Evolutionary conservation across 441 rosid genomes (phyloP).

Genomic region (Geranium incanum): DNA sequence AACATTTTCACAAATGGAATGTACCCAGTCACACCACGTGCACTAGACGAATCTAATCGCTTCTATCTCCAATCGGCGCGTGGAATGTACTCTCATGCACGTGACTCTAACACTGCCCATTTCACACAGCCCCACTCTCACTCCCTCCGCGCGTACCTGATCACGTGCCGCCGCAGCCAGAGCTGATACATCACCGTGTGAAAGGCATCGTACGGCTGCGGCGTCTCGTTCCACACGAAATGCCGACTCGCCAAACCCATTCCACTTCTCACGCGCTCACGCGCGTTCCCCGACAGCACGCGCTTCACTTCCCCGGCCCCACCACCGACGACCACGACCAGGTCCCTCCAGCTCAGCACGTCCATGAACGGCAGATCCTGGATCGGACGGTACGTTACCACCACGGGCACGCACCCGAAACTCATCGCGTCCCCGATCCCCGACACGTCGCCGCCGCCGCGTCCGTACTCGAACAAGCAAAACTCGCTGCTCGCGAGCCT

Average conservation of each 20-base stretch:
- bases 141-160: slow-evolving; percentile 35
- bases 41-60: too few species aligned
- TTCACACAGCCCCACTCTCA: background rate
- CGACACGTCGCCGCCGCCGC: slow-evolving; percentile 26
- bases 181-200: slow-evolving; percentile 48
- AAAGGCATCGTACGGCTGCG: slow-evolving; percentile 46
- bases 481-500: slow-evolving; percentile 32
- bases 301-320: slow-evolving; percentile 29
- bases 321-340: slow-evolving; percentile 38
- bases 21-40: too few species aligned
- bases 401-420: slow-evolving; percentile 44
- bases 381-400: slow-evolving; percentile 47
- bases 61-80: too few species aligned
- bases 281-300: slow-evolving; percentile 22
- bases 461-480: slow-evolving; percentile 41
- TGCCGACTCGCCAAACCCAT: slow-evolving; percentile 34
- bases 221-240: slow-evolving; percentile 40
- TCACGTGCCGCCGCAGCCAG: slow-evolving; percentile 47
- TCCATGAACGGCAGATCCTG: slow-evolving; percentile 51
- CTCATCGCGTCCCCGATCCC: slow-evolving; percentile 38
- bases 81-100: too few species aligned
- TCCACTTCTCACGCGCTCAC: slow-evolving; percentile 23
- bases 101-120: too few species aligned
- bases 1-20: too few species aligned
- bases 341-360: slow-evolving; percentile 41